Conservation (phyloP, 2,329 filamentous ascomycete species). For the Dactylella cylindrospora region DNA sequence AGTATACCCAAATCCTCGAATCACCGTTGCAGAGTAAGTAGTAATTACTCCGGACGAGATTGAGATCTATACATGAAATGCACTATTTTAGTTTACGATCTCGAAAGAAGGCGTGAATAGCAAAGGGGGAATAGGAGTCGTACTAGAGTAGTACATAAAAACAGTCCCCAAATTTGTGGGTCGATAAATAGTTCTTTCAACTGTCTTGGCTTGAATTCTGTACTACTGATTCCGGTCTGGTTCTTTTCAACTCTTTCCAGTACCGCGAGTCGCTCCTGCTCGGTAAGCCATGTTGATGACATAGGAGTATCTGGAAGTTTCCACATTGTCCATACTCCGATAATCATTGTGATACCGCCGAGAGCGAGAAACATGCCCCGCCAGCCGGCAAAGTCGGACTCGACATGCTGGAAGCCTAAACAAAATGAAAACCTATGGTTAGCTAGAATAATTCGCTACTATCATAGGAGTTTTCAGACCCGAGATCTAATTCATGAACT, state of each 20-base stretch:
- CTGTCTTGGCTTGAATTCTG: conserved; percentile 59
- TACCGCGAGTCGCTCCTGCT: conserved; percentile 55
- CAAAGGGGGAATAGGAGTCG: conserved; percentile 43
- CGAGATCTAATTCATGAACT: background rate
- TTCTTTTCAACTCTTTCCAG: conserved; percentile 61
- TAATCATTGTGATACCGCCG: conserved; percentile 55
- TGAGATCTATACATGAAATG: conserved; percentile 52
- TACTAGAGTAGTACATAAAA: conserved; percentile 57
- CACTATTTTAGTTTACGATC: conserved; percentile 13
- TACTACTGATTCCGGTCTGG: conserved; percentile 61
- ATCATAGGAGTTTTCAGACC: background rate
- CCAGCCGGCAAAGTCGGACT: conserved; percentile 54
- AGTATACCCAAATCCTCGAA: conserved; percentile 56
- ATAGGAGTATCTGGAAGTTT: conserved; percentile 59
- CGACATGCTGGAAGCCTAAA: conserved; percentile 58
- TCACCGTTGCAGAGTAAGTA: conserved; percentile 60
- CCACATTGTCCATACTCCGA: conserved; percentile 54
- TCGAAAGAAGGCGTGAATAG: conserved; percentile 45
- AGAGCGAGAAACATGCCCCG: conserved; percentile 59
- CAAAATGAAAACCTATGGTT: conserved; percentile 19
- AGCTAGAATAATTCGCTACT: background rate
- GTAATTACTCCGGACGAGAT: conserved; percentile 60
- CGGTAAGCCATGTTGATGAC: conserved; percentile 53
- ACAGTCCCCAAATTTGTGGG: conserved; percentile 59
- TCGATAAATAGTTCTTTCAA: conserved; percentile 59